phyloP scores from a whole-genome alignment of 768 basidiomycete species.

The Suillus bovinus region DNA sequence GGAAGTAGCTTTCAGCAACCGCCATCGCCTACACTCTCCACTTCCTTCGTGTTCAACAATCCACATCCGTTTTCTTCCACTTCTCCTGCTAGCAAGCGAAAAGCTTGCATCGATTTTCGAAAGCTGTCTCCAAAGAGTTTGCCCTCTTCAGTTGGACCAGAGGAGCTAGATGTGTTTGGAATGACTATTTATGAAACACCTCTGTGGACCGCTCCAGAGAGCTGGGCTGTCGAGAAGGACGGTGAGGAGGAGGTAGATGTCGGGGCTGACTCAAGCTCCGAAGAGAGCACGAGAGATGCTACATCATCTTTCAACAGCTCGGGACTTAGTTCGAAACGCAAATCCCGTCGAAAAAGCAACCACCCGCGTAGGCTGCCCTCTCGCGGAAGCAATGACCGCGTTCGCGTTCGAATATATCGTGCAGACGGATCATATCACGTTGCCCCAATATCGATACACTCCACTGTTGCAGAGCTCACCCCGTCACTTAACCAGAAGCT shows the following conservation, averaged over 20 bases:
- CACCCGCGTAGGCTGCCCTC: constrained; percentile 20
- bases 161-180: constrained; percentile 12
- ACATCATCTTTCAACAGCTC: constrained; percentile 11
- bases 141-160: constrained; percentile 17
- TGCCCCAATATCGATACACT: constrained; percentile 58
- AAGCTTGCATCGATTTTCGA: constrained; percentile 27
- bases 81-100: constrained; percentile 22
- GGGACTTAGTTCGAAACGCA: constrained; percentile 19
- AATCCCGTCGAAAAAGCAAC: constrained; percentile 27
- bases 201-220: constrained; percentile 72
- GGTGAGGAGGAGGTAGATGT: constrained; percentile 37
- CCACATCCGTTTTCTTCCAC: constrained; percentile 32
- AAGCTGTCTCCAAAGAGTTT: constrained; percentile 57
- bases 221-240: constrained; percentile 68
- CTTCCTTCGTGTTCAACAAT: constrained; percentile 34
- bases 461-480: constrained; percentile 70
- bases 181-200: constrained; percentile 24
- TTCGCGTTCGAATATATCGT: constrained; percentile 76
- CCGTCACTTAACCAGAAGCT: constrained; percentile 61
- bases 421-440: constrained; percentile 73
- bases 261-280: constrained; percentile 44
- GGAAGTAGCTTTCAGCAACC: constrained; percentile 37
- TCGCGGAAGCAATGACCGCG: constrained; percentile 29
- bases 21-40: constrained; percentile 40
- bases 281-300: constrained; percentile 30